Evolutionary conservation across 2,329 filamentous ascomycete genomes (phyloP).

Genomic region (Ophiostoma triangulosporum): DNA sequence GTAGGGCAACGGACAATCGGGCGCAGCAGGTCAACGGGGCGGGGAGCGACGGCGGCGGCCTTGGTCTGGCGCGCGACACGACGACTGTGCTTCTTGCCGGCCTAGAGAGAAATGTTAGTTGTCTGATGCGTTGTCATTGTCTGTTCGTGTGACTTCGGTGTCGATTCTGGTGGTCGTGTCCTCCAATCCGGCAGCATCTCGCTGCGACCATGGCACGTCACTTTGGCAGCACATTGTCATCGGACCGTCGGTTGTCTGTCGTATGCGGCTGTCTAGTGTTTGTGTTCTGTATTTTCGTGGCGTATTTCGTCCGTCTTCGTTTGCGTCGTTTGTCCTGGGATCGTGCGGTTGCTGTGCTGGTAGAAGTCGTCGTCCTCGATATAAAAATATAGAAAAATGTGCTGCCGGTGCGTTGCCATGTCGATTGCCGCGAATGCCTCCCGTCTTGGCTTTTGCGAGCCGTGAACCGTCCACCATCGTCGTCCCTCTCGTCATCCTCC

Average conservation of each 20-base stretch:
- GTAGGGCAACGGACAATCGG: conserved; percentile 96
- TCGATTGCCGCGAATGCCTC: background rate
- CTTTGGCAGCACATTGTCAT: background rate
- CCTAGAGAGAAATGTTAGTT: conserved; percentile 37
- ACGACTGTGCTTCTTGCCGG: conserved; percentile 90
- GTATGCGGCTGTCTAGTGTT: background rate
- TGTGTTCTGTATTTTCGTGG: background rate
- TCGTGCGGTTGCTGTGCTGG: background rate
- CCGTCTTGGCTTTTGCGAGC: background rate
- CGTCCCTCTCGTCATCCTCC: background rate
- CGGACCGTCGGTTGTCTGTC: background rate
- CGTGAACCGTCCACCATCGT: background rate
- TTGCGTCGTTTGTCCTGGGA: no score
- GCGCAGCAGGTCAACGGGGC: conserved; percentile 92
- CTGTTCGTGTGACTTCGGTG: no score
- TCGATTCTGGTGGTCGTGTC: background rate
- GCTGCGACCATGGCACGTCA: background rate
- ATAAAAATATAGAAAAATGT: background rate
- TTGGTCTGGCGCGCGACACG: conserved; percentile 85
- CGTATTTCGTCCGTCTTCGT: background rate
- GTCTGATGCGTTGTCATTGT: no score
- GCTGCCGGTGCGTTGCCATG: background rate
- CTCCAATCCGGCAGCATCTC: background rate
- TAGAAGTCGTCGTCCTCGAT: background rate
- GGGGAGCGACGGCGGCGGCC: conserved; percentile 88